These are phyloP conservation scores for Candida cerambycidarum DNA, from an alignment of 805 yeast genomes.

Conservation along the genomic window DNA sequence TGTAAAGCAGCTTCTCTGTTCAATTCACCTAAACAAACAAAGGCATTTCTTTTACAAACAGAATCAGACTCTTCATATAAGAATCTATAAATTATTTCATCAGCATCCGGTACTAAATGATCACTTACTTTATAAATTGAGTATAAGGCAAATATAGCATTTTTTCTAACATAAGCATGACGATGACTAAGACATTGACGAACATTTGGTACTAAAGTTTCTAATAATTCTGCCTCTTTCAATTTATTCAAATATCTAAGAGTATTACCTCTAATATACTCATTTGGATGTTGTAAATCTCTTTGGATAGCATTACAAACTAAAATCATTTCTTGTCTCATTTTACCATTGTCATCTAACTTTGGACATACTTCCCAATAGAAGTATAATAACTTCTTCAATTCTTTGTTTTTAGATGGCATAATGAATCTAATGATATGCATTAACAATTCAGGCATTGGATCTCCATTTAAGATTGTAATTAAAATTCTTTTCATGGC, in stretches of 20 bases:
- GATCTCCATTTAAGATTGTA: conserved; percentile 87
- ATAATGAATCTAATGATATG: conserved; percentile 94
- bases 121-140: conserved; percentile 81
- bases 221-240: conserved; percentile 89
- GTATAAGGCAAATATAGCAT: conserved; percentile 88
- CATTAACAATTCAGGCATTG: conserved; percentile 91
- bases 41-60: conserved; percentile 93
- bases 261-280: conserved; percentile 93
- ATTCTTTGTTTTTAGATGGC: conserved; percentile 90
- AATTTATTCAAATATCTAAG: conserved; percentile 87
- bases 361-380: conserved; percentile 99
- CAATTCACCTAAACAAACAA: conserved; percentile 78
- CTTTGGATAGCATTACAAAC: conserved; percentile 97
- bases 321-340: conserved; percentile 97
- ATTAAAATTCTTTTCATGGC: conserved; percentile 88
- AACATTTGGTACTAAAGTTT: conserved; percentile 91
- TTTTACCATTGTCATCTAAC: conserved; percentile 79
- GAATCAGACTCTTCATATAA: conserved; percentile 84
- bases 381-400: conserved; percentile 88
- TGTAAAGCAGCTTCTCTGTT: conserved; percentile 82
- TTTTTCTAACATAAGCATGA: conserved; percentile 96
- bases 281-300: conserved; percentile 97
- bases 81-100: conserved; percentile 72
- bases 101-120: conserved; percentile 93
- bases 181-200: conserved; percentile 91